phyloP scores from a whole-genome alignment of 345 rosid species.

The Barbarea vulgaris region DNA sequence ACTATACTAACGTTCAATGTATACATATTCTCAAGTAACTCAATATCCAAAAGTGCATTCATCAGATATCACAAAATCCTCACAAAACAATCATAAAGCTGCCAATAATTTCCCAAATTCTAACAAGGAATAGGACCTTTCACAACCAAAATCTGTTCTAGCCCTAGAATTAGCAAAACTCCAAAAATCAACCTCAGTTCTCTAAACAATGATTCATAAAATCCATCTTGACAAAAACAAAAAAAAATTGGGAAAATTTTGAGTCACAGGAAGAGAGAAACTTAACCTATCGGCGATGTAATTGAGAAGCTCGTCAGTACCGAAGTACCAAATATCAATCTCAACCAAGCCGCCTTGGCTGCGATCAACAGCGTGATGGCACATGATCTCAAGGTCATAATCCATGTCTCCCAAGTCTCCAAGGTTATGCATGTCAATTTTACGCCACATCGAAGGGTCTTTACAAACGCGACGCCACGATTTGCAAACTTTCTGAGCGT shows the following conservation, averaged over 20 bases:
- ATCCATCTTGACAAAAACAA: not conserved
- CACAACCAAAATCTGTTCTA: not conserved
- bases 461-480: conserved; percentile 54
- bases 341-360: conserved; percentile 53
- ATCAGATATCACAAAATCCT: not conserved
- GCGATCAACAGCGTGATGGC: conserved; percentile 56
- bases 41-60: not conserved
- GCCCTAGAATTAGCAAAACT: not conserved
- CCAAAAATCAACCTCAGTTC: not conserved
- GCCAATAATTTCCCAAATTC: not conserved
- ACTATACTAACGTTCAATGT: not conserved
- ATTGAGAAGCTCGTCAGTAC: conserved; percentile 47
- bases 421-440: conserved; percentile 42
- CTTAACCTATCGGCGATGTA: conserved; percentile 53
- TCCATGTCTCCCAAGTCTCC: not conserved
- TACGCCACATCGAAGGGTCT: conserved; percentile 57
- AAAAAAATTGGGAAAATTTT: not conserved
- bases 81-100: not conserved
- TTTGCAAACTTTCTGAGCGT: conserved; percentile 57
- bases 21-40: not conserved
- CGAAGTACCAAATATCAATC: conserved; percentile 47
- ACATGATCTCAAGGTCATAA: conserved; percentile 34
- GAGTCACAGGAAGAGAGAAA: not conserved
- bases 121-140: not conserved
- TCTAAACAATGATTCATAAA: not conserved